Conservation (phyloP, 345 rosid genomes). For the Dipteronia dyeriana region DNA sequence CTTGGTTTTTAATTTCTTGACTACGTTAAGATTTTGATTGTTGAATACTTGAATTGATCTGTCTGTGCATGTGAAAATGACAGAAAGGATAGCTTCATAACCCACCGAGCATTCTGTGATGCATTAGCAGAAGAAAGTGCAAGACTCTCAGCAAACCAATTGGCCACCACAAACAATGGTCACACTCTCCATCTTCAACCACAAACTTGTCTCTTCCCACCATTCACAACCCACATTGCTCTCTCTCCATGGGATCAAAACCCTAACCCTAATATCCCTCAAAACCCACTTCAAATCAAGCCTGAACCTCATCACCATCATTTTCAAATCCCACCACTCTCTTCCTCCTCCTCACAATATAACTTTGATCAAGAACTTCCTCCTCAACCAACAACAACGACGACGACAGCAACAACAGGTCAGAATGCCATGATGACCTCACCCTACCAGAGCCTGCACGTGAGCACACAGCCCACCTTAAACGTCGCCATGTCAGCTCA, state of each 20-base stretch:
- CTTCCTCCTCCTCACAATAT: conserved; percentile 19
- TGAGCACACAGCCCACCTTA: conserved; percentile 24
- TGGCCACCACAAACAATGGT: conserved; percentile 22
- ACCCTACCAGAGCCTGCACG: conserved; percentile 39
- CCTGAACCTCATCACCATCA: conserved; percentile 36
- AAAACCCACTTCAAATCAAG: conserved; percentile 35
- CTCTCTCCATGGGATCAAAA: conserved; percentile 42
- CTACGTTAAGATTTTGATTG: no score
- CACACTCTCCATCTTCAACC: conserved; percentile 24
- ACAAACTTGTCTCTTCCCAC: conserved; percentile 35
- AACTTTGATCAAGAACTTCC: conserved; percentile 25
- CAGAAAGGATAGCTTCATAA: conserved; percentile 91
- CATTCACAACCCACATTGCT: conserved; percentile 33
- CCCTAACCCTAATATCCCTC: conserved; percentile 40
- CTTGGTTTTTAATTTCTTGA: no score
- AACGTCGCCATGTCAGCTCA: conserved; percentile 33
- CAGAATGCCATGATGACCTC: conserved; percentile 27
- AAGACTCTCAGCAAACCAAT: conserved; percentile 53
- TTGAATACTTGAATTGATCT: no score
- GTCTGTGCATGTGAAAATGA: no score
- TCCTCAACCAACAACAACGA: conserved; percentile 4
- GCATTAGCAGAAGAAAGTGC: conserved; percentile 94
- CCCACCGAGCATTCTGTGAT: conserved; percentile 93
- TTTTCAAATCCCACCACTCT: conserved; percentile 28
- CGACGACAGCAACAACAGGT: neutral